Evolutionary conservation across 495 filamentous ascomycete species (phyloP), one percentile per base, ranked within the genome.

Genomic region (Penicillium egyptiacum): DNA sequence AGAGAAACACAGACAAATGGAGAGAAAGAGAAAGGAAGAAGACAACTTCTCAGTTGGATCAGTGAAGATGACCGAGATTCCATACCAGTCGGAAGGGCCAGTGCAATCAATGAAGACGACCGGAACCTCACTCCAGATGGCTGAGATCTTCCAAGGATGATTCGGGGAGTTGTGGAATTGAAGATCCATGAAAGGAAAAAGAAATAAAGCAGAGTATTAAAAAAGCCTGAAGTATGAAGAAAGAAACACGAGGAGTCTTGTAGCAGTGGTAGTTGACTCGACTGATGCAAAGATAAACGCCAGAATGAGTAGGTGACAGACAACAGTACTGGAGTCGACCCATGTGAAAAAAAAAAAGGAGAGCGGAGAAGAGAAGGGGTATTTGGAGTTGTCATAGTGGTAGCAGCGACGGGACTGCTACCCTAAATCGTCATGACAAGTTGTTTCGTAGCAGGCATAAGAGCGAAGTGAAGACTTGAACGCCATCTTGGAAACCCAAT

Each of bases 71-170:
- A 73, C 70, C 57, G 57, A 66, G 37, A 12, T 44, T 42, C n/a
- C n/a, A 42, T 19, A 23, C 35, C 19, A 50, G 23, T 17, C 43
- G 26, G 42, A 40, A 52, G 41, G 22, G 57, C 60, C 67, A 72
- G 70, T 73, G 47, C 69, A 59, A 61, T 67, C 70, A 73, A 31
- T 64, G 4, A 73, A 73, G 70, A 73, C 59, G 70, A 73, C 70
- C 70, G 44, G 66, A 53, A 50, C 23, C 37, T 46, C 35, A 19
- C 12, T 52, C 43, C 37, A 19, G 45, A 44, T 42, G 44, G n/a
- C 20, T 35, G 23, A 44, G 40, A 43, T 39, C 19, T 45, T 50
- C 49, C 33, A 46, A 39, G 48, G 19, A 48, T 45, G 58, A 60
- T 37, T 37, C 44, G 37, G 19, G 44, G 41, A 39, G 39, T 60